Percentiles rank a stretch among this genome's conserved stretches.
Conservation (phyloP, 1,284 basidiomycete species). For the Tylopilus orsonianus region DNA sequence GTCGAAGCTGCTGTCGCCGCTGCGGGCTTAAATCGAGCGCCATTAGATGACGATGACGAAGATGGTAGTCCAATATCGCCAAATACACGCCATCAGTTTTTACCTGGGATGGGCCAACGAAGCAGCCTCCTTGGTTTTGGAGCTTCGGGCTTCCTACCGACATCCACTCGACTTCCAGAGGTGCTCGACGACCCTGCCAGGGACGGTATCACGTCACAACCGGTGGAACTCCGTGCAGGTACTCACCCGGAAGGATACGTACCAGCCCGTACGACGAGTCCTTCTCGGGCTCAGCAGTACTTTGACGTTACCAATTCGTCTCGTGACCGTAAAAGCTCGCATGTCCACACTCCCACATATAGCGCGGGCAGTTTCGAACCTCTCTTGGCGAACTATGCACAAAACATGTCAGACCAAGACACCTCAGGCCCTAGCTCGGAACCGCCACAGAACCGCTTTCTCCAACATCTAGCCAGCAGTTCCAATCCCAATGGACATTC, state of each 20-base stretch:
- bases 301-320: constrained; percentile 38
- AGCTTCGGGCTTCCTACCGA: constrained; percentile 34
- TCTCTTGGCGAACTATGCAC: constrained; percentile 46
- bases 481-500: constrained; percentile 36
- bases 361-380: constrained; percentile 66
- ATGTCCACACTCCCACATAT: constrained; percentile 47
- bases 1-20: constrained; percentile 69
- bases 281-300: constrained; percentile 37
- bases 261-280: constrained; percentile 46
- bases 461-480: constrained; percentile 19
- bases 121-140: constrained; percentile 34
- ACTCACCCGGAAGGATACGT: constrained; percentile 38
- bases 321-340: constrained; percentile 39
- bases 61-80: constrained; percentile 30
- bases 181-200: constrained; percentile 22
- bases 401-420: constrained; percentile 25
- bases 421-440: constrained; percentile 26
- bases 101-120: constrained; percentile 35
- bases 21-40: constrained; percentile 60
- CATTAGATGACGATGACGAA: constrained; percentile 63
- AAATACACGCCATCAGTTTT: constrained; percentile 29
- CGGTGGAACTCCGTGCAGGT: constrained; percentile 27
- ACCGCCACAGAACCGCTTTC: constrained; percentile 33
- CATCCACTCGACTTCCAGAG: constrained; percentile 21
- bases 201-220: constrained; percentile 53